Base-by-base conservation (phyloP, 176 grass and related monocot species). In the Musa acuminata region DNA sequence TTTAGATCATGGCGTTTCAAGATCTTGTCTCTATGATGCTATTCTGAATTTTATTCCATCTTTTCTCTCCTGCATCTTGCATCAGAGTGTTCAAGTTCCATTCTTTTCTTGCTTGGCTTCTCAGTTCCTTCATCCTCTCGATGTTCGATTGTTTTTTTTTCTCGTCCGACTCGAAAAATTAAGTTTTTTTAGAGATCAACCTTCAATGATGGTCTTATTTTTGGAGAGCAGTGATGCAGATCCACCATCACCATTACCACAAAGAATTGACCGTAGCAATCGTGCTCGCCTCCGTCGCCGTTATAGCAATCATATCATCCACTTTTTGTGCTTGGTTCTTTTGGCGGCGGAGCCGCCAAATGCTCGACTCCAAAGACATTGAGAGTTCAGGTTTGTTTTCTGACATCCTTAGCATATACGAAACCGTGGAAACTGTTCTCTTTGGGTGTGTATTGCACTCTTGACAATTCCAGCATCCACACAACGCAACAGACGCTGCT, bases 271-370 rank as follows among this genome's bases (percentile, higher is more conserved):
- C 84, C 51, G 52, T 94, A 48, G 86, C 86, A 72, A 73, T 80
- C 57, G 82, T 79, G 17, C 79, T 99, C 73, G 79, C 82, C 58
- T 87, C 75, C 55, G 17, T 89, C 68, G 90, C 95, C 49, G 81
- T 86, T 82, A 20, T 81, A 69, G 84, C 85, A 72, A 87, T 94
- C 82, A 72, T 94, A 72, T 26, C 89, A 60, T 94, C 88, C 9
- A 81, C 76, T 9, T 2, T 87, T 69, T 99, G 83, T n/a, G 90
- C 84, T 9, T 91, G 88, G 82, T 73, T 85, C 78, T 77, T 94
- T 17, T 91, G 95, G 95, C 83, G 86, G 13, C 87, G 87, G 43
- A 78, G 80, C 62, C 84, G 82, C 19, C 77, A 76, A 77, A 65
- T 77, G 72, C 53, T 60, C 16, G 2, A 64, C 20, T 83, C 80